Base-by-base conservation (phyloP, 2,329 filamentous ascomycete genomes). In the Pseudogymnoascus pannorum region DNA sequence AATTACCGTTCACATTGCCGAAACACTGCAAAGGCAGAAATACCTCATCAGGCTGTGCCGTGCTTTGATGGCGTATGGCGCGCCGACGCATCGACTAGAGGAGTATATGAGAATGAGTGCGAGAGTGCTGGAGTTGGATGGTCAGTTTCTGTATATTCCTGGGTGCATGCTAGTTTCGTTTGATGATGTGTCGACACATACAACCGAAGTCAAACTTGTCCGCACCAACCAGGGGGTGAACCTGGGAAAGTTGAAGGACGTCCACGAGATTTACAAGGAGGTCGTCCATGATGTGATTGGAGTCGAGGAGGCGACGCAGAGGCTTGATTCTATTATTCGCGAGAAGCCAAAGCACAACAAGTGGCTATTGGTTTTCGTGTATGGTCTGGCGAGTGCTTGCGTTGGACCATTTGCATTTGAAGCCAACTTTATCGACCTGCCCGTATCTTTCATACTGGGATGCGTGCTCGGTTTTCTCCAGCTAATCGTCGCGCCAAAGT, bases 151-250 rank as follows among this genome's bases (percentile, higher is more conserved):
- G 20, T 97, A 96, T 71, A 84, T 96, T 29, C 92, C 92, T 0
- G 90, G 90, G 0, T 95, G 90, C 70, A 97, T 97, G 92, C 89
- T 97, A 61, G 88, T 96, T 70, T 93, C 91, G 4, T 96, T 97
- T 70, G 92, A 89, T 69, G 89, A 93, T 73, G 75, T 77, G 4
- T 75, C 77, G 0, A 90, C 88, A 0, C 88, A 92, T 69, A 92
- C 89, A 0, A 87, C 87, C n/a, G 88, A 91, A 70, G 88, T 92
- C 64, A 89, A 90, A 74, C 80, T 92, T 31, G 85, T 92, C 5
- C 82, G 86, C 40, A 81, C 84, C 0, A 75, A 76, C 0, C 87
- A 91, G 68, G 88, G 87, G 1, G 80, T 92, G 8, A 85, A 92
- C 70, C 78, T 92, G 0, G 88, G 88, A 26, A 88, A 87, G 68